A percentile compares a stretch with the other conserved stretches of the same genome.
phyloP scores from a whole-genome alignment of 2,329 filamentous ascomycete genomes.

The Teratosphaeria destructans region DNA sequence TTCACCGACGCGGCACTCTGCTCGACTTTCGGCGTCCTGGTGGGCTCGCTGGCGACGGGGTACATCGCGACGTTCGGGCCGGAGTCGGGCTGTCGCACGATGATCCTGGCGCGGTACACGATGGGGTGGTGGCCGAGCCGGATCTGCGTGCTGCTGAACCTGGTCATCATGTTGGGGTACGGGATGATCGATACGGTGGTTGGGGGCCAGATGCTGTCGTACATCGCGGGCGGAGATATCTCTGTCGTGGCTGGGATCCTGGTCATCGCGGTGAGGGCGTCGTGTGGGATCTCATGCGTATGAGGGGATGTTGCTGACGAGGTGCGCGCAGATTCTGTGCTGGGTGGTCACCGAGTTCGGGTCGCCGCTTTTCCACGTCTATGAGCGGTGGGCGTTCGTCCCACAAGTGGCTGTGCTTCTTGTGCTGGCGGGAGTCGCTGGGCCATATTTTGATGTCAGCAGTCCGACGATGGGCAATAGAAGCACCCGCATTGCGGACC shows the following conservation, averaged over 20 bases:
- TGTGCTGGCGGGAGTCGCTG: conserved; percentile 52
- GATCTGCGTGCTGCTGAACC: conserved; percentile 30
- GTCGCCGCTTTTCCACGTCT: conserved; percentile 56
- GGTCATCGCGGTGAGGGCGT: neutral
- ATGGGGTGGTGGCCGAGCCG: conserved; percentile 36
- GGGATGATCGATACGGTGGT: conserved; percentile 33
- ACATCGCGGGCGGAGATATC: neutral
- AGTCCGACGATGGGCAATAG: conserved; percentile 39
- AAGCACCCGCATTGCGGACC: conserved; percentile 44
- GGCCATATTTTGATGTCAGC: conserved; percentile 44
- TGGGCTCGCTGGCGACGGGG: conserved; percentile 26
- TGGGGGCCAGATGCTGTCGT: conserved; percentile 35
- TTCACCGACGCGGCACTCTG: conserved; percentile 32
- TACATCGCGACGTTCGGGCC: conserved; percentile 35
- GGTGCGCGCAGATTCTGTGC: conserved; percentile 4
- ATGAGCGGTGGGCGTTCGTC: conserved; percentile 57
- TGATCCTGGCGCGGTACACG: conserved; percentile 33
- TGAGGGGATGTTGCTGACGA: conserved; percentile 1
- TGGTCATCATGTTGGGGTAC: conserved; percentile 34
- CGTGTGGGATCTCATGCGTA: neutral
- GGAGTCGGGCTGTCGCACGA: conserved; percentile 31
- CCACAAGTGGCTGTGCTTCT: conserved; percentile 52
- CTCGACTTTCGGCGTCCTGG: conserved; percentile 27
- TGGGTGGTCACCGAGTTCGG: conserved; percentile 39
- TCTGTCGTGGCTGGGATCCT: neutral